These are phyloP conservation scores for Pythium oligandrum DNA, from an alignment of 352 stramenopile species.

Conservation along the genomic window DNA sequence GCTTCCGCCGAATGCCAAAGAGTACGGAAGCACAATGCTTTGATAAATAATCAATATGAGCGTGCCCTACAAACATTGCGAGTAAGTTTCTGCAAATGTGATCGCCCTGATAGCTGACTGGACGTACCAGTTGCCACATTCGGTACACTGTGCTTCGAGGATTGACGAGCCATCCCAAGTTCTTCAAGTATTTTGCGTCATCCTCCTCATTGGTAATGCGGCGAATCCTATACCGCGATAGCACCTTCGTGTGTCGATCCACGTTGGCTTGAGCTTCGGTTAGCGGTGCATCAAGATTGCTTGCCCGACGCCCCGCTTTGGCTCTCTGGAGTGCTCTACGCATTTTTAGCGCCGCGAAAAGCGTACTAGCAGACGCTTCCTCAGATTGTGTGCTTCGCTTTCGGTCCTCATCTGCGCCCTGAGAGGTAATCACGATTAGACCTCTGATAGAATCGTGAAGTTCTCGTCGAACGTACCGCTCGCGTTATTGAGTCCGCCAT, in stretches of 20 bases:
- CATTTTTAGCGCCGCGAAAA: slow-evolving; percentile 60
- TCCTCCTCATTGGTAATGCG: slow-evolving; percentile 39
- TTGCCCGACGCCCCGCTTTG: slow-evolving; percentile 11
- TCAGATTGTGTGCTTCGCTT: neutral
- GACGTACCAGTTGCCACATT: slow-evolving; percentile 66
- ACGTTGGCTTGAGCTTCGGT: slow-evolving; percentile 51
- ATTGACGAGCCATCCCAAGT: slow-evolving; percentile 50
- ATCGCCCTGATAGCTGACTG: neutral
- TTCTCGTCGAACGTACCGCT: too few species aligned
- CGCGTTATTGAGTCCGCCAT: slow-evolving; percentile 32
- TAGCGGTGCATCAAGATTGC: too few species aligned
- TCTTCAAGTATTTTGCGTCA: slow-evolving; percentile 28
- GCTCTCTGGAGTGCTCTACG: slow-evolving; percentile 39
- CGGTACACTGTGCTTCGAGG: slow-evolving; percentile 66
- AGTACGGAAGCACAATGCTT: slow-evolving; percentile 66
- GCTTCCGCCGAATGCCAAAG: slow-evolving; percentile 50
- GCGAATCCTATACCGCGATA: slow-evolving; percentile 73
- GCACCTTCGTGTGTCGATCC: slow-evolving; percentile 67
- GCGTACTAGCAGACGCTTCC: slow-evolving; percentile 26
- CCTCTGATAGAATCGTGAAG: neutral
- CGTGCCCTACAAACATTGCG: slow-evolving; percentile 28
- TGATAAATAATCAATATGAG: slow-evolving; percentile 77
- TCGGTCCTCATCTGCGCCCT: slow-evolving; percentile 1
- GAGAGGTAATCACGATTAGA: neutral
- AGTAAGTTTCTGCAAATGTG: neutral